A percentile compares a stretch with the other conserved stretches of the same genome.
Evolutionary conservation across 805 yeast species (phyloP).

Genomic region (Cyberlindnera samutprakarnensis): DNA sequence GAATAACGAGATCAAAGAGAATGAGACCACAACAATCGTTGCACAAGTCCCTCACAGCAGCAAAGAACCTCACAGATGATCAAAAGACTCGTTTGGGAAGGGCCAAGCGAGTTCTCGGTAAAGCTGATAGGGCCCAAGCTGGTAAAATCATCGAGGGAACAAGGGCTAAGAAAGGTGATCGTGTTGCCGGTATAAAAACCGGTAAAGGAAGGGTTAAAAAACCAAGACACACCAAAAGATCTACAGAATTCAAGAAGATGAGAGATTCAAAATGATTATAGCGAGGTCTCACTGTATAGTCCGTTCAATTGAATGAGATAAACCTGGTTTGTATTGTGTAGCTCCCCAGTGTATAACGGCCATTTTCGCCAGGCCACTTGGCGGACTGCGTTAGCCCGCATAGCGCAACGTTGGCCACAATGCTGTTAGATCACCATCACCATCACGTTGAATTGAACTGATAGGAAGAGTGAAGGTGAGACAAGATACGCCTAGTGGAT

Average conservation of each 20-base stretch:
- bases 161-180: constrained; percentile 66
- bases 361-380: no score
- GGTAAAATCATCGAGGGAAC: constrained; percentile 65
- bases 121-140: constrained; percentile 66
- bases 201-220: constrained; percentile 41
- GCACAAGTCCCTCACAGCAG: constrained; percentile 15
- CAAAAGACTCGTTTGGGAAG: constrained; percentile 78
- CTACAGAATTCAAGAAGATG: constrained; percentile 32
- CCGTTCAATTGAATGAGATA: no score
- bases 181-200: constrained; percentile 52
- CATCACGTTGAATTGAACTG: no score
- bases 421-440: no score
- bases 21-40: constrained; percentile 14
- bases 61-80: constrained; percentile 45
- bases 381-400: no score
- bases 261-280: no score
- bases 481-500: no score
- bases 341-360: no score
- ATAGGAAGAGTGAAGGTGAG: no score
- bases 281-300: no score
- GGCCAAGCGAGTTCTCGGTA: constrained; percentile 67
- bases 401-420: no score
- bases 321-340: no score
- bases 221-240: constrained; percentile 40
- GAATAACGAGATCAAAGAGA: constrained; percentile 65